Percentiles rank a stretch among this genome's conserved stretches.
phyloP scores from a whole-genome alignment of 441 rosid genomes.

The Populus hybrid region DNA sequence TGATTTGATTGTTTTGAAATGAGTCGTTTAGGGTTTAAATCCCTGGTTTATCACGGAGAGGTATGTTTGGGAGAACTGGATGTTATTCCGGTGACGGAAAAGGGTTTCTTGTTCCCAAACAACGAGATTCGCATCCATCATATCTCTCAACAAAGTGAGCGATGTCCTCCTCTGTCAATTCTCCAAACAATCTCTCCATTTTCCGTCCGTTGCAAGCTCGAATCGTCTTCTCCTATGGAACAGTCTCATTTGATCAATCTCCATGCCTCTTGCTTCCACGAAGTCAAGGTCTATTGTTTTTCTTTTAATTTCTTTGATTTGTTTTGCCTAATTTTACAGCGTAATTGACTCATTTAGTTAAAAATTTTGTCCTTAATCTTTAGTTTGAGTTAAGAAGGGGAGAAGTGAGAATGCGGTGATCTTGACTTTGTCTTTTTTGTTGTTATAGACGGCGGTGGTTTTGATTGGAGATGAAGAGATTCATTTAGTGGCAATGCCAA shows the following conservation, averaged over 20 bases:
- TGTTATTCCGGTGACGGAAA: slow-evolving; percentile 45
- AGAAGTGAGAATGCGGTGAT: slow-evolving; percentile 2
- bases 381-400: background rate
- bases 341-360: background rate
- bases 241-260: slow-evolving; percentile 72
- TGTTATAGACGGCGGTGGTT: slow-evolving; percentile 77
- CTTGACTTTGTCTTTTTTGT: slow-evolving; percentile 5
- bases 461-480: slow-evolving; percentile 79
- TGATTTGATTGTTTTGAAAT: slow-evolving; percentile 27
- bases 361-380: background rate
- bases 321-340: background rate
- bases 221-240: slow-evolving; percentile 58
- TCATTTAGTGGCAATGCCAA: slow-evolving; percentile 98
- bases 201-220: slow-evolving; percentile 89
- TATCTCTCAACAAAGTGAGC: slow-evolving; percentile 64
- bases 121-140: slow-evolving; percentile 91
- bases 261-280: slow-evolving; percentile 87
- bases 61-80: slow-evolving; percentile 77
- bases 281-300: slow-evolving; percentile 56
- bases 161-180: slow-evolving; percentile 92
- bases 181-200: slow-evolving; percentile 82
- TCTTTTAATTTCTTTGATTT: background rate
- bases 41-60: slow-evolving; percentile 82
- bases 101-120: slow-evolving; percentile 75
- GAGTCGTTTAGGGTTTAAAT: slow-evolving; percentile 84